A percentile compares a stretch with the other conserved stretches of the same genome.
Conservation (phyloP, 2,329 filamentous ascomycete species). For the Colletotrichum gigasporum region DNA sequence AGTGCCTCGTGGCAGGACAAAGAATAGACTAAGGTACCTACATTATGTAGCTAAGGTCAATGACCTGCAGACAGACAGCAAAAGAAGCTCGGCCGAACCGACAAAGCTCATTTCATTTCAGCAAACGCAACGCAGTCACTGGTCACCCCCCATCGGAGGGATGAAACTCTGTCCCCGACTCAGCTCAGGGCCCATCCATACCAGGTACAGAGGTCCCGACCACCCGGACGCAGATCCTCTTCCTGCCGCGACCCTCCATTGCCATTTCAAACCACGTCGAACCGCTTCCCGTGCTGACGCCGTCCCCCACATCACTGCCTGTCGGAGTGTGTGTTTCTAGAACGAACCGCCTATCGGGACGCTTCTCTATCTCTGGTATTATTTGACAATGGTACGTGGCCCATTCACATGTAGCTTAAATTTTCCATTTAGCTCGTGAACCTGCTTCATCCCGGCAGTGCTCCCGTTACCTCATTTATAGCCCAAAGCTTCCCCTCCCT, state of each 20-base stretch:
- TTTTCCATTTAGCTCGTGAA: not conserved
- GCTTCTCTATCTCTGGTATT: not conserved
- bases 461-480: slow-evolving; percentile 16
- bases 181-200: not conserved
- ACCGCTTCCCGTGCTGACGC: not conserved
- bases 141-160: slow-evolving; percentile 18
- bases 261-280: not conserved
- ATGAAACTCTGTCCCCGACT: slow-evolving; percentile 23
- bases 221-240: slow-evolving; percentile 5
- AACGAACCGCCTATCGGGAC: slow-evolving; percentile 1
- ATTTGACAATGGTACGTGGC: slow-evolving; percentile 28
- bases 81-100: slow-evolving; percentile 12
- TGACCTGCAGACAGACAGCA: not conserved
- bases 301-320: not conserved
- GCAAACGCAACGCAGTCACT: slow-evolving; percentile 4
- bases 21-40: not conserved
- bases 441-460: slow-evolving; percentile 3
- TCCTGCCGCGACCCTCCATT: not conserved
- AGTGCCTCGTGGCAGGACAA: no score
- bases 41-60: not conserved
- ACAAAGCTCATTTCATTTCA: not conserved
- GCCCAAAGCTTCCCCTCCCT: not conserved
- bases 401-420: not conserved
- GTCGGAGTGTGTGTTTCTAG: not conserved
- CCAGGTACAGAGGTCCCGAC: no score